Evolutionary conservation across 208 protist species (phyloP), one percentile per base, ranked within the genome.

Genomic region (Leishmania braziliensis): DNA sequence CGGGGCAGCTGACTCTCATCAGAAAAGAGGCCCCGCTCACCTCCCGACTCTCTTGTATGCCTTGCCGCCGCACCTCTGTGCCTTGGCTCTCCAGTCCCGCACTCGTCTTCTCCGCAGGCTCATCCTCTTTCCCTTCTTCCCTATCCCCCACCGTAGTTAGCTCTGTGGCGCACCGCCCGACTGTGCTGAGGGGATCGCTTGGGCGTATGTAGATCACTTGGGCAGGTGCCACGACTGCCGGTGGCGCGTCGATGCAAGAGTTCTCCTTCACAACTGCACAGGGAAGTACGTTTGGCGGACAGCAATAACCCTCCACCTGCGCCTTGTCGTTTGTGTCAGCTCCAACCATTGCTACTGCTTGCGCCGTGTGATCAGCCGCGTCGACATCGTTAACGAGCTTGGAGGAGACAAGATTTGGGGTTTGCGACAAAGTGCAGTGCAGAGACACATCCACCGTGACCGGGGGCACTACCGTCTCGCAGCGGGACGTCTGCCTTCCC

Each of bases 1-100:
- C 43, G 53, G 54, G 3, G 33, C 53, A 70, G 36, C 51, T 78
- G 53, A 53, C n/a, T 39, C 39, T 75, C 26, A 53, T 63, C 73
- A 75, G 29, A 58, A 74, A 78, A 5, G 73, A 73, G 26, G n/a
- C 53, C 51, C 71, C 23, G 71, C 71, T 58, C 26, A 39, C 29
- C 50, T 58, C 50, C 26, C 39, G 71, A 58, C 50, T 39, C 29
- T 46, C 71, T n/a, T 46, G 71, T 39, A 16, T 9, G 29, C 71
- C 23, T 26, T 43, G 48, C 18, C 1, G 51, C 71, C 29, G 48
- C 50, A 4, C 3, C 50, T 62, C 33, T 3, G n/a, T 8, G 14
- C n/a, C 71, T 60, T 60, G 26, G 29, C 71, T 62, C 46, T 33
- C 14, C 51, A n/a, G 51, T 43, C 29, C 51, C n/a, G 33, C 29